phyloP scores from a whole-genome alignment of 257 asterid species.

The Nyctanthes arbortristis region DNA sequence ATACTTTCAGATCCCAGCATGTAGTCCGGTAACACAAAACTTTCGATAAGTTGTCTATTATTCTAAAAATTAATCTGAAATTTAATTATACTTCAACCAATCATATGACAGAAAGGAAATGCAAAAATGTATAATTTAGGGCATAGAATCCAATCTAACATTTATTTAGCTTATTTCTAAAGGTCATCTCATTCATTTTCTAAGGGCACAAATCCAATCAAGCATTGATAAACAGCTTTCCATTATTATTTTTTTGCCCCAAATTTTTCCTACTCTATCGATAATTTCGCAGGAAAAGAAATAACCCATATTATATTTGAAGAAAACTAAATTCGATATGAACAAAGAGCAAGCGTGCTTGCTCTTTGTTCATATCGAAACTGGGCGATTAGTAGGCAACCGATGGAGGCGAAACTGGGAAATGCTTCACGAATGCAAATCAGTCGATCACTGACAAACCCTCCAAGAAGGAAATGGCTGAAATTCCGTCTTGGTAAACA shows the following conservation, averaged over 20 bases:
- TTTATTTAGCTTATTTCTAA: background rate
- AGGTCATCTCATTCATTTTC: background rate
- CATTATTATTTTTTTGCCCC: too few species aligned
- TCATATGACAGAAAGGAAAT: too few species aligned
- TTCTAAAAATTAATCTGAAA: constrained; percentile 15
- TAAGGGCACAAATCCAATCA: constrained; percentile 1
- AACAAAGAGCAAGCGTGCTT: background rate
- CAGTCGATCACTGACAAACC: constrained; percentile 24
- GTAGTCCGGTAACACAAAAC: background rate
- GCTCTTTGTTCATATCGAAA: too few species aligned
- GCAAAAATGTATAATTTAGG: too few species aligned
- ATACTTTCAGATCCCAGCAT: background rate
- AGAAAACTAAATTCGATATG: background rate
- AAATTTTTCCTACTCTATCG: too few species aligned
- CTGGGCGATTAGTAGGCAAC: constrained; percentile 16
- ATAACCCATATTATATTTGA: background rate
- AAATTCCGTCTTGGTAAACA: too few species aligned
- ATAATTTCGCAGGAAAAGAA: constrained; percentile 11
- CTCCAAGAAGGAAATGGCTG: constrained; percentile 26
- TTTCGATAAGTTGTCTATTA: constrained; percentile 8
- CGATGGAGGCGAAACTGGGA: constrained; percentile 17
- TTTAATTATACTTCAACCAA: constrained; percentile 2
- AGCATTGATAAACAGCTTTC: background rate
- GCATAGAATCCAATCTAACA: background rate
- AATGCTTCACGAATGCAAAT: too few species aligned